Evolutionary conservation across 805 yeast species (phyloP), one percentile per base, ranked within the genome.

Genomic region (Blastobotrys robertii): DNA sequence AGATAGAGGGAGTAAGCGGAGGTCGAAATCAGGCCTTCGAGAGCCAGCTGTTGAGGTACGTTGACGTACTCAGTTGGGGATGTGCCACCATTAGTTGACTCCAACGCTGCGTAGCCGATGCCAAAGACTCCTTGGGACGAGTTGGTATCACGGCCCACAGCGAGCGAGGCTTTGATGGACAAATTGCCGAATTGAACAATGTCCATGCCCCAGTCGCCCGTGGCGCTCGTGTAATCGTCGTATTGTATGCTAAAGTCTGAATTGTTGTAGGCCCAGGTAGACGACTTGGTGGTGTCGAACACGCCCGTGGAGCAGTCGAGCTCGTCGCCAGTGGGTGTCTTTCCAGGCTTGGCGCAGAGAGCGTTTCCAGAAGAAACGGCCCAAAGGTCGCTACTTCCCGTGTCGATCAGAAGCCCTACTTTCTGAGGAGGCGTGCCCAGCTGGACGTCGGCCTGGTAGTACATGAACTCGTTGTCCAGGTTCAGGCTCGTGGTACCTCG

Each of bases 331-430:
- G 61, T 52, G 6, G 25, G 25, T 19, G 25, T 19, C 38, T 50
- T 50, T 8, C 49, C 37, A 4, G 52, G 8, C 41, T 29, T 45
- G 44, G 54, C 50, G 47, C 63, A 64, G 48, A 65, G 70, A 2
- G 79, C 71, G 52, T 76, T 77, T 34, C 62, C 52, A 1, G 68
- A 48, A 25, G 66, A 61, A 52, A 73, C 67, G 36, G 81, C 74
- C 85, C 86, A 81, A 40, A 81, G 57, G 56, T 83, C 92, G 1
- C 83, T 70, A 0, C 88, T 80, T 2, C 92, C 94, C 3, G 90
- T 83, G 56, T 83, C 94, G 16, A 83, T 61, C 41, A 76, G 60
- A 8, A 79, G 76, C 2, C 64, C 64, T 7, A 81, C 65, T 2
- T 63, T 55, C 50, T 81, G 81, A 2, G 62, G 53, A 3, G 76